Evolutionary conservation across 768 basidiomycete species (phyloP).

Genomic region (Mrakia frigida): DNA sequence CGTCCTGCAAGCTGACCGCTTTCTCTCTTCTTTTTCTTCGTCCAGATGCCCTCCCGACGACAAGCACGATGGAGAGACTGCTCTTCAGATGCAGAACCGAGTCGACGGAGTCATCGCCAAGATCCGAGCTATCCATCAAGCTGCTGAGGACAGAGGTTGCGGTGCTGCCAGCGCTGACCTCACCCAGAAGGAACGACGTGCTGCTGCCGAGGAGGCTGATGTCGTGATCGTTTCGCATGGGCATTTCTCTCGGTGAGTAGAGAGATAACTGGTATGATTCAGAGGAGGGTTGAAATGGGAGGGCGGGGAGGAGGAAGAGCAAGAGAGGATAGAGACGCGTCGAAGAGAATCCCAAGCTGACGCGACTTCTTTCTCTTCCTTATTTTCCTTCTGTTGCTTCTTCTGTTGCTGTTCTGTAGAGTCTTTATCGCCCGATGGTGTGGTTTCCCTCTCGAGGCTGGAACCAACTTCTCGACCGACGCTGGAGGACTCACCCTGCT

Average conservation of each 20-base stretch:
- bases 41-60: constrained; percentile 27
- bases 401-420: neutral
- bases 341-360: neutral
- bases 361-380: neutral
- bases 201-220: constrained; percentile 28
- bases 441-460: constrained; percentile 31
- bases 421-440: constrained; percentile 29
- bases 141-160: constrained; percentile 27
- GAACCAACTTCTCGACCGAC: constrained; percentile 32
- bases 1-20: no score
- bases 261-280: no score
- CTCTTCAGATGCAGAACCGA: constrained; percentile 29
- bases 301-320: no score
- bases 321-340: neutral
- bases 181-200: constrained; percentile 25
- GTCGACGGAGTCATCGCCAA: constrained; percentile 31
- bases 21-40: neutral
- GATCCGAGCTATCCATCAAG: constrained; percentile 28
- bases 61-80: constrained; percentile 29
- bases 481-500: constrained; percentile 20
- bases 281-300: neutral
- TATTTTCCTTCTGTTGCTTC: neutral
- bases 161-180: neutral
- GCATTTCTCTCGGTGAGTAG: constrained; percentile 24
- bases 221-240: constrained; percentile 27